A percentile compares a stretch with the other conserved stretches of the same genome.
Conservation (phyloP, 768 basidiomycete genomes). For the Tubosaeta sp. region DNA sequence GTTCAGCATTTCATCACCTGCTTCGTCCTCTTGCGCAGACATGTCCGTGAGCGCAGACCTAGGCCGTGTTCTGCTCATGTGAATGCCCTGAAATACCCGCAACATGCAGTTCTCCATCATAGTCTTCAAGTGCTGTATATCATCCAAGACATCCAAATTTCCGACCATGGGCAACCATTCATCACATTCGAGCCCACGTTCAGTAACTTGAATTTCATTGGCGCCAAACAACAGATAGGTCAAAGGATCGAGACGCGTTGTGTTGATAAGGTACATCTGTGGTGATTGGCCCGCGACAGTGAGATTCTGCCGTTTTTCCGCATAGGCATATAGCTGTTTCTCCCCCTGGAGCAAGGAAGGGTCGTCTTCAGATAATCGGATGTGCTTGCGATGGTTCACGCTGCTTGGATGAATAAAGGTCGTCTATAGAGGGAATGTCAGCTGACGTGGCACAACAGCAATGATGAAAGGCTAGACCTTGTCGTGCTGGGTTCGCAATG, state of each 20-base stretch:
- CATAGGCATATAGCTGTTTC: slow-evolving; percentile 77
- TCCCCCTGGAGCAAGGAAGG: slow-evolving; percentile 33
- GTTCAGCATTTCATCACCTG: slow-evolving; percentile 44
- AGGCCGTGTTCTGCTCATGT: slow-evolving; percentile 32
- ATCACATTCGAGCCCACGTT: slow-evolving; percentile 80
- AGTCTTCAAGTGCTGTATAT: slow-evolving; percentile 75
- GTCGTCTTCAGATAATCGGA: slow-evolving; percentile 18
- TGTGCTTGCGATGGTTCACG: slow-evolving; percentile 70
- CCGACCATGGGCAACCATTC: slow-evolving; percentile 86
- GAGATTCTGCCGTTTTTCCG: slow-evolving; percentile 80
- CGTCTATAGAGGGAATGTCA: slow-evolving; percentile 38
- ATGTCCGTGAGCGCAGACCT: slow-evolving; percentile 32
- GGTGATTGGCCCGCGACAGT: slow-evolving; percentile 42
- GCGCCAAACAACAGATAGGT: slow-evolving; percentile 91
- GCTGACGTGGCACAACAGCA: slow-evolving; percentile 2
- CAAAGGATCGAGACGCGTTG: slow-evolving; percentile 83
- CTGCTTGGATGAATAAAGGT: slow-evolving; percentile 83
- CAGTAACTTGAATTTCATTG: slow-evolving; percentile 64
- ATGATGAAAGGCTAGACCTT: slow-evolving; percentile 50
- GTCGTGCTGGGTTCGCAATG: slow-evolving; percentile 72
- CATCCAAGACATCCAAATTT: slow-evolving; percentile 68
- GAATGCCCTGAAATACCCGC: slow-evolving; percentile 85
- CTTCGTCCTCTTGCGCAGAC: slow-evolving; percentile 46
- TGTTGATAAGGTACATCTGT: slow-evolving; percentile 71
- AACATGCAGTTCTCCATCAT: slow-evolving; percentile 82